Evolutionary conservation across 345 rosid genomes (phyloP).

Genomic region (Populus ilicifolia): DNA sequence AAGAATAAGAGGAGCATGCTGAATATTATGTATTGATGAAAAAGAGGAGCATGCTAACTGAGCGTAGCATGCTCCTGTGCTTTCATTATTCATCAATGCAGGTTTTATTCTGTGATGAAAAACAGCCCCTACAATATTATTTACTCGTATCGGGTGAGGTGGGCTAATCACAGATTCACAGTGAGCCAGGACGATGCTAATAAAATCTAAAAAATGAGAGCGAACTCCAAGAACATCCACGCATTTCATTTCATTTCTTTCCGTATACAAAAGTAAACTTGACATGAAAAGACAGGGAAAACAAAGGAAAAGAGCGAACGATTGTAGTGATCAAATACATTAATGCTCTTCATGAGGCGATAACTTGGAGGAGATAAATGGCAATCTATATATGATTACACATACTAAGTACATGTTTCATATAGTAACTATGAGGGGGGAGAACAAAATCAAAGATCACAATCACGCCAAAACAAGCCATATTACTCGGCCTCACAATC

Average conservation of each 20-base stretch:
- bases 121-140: not conserved
- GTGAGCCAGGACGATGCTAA: not conserved
- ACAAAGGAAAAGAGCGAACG: not conserved
- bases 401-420: not conserved
- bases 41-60: too few relatives aligned
- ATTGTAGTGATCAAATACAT: not conserved
- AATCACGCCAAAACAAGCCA: not conserved
- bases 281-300: too few relatives aligned
- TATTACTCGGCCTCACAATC: not conserved
- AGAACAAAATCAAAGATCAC: not conserved
- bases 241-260: not conserved
- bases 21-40: too few relatives aligned
- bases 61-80: not conserved
- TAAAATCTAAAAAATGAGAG: not conserved
- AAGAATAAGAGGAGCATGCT: too few relatives aligned
- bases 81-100: not conserved
- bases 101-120: not conserved
- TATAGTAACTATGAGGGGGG: not conserved
- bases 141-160: not conserved
- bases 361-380: not conserved
- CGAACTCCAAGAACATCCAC: not conserved
- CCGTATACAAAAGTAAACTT: too few relatives aligned
- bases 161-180: not conserved
- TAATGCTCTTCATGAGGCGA: not conserved
- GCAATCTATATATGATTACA: not conserved